Base-by-base conservation (phyloP, 768 basidiomycete species). In the Termitomyces sp. region DNA sequence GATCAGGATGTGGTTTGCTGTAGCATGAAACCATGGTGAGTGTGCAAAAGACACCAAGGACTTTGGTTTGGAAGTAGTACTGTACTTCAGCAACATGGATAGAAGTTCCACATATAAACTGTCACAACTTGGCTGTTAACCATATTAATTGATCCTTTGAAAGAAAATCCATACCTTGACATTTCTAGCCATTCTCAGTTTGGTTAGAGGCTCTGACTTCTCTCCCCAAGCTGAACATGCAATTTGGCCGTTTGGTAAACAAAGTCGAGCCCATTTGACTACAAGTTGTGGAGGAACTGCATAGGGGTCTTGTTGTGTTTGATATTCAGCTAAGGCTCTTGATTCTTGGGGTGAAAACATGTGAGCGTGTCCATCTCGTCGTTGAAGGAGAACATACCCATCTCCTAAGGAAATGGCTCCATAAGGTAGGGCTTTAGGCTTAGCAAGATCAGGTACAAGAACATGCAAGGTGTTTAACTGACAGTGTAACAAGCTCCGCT, bases 331-430 rank as follows among this genome's bases (percentile, higher is more conserved):
- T 13, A 48, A 33, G 30, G 46, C 46, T 12, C 7, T 26, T 30
- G 46, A 27, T 33, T 48, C 6, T 5, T 14, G 7, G 12, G 27
- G 46, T 16, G 27, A 12, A 48, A 5, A n/a, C n/a, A 48, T 3
- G 46, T 24, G 3, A 5, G 46, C 16, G 20, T n/a, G 7, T 12
- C 20, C 49, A 22, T 59, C 36, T 8, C 27, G 33, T 16, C 9
- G 14, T 24, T 43, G 5, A 12, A 60, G 50, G 1, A 60, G 33
- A n/a, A 55, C 33, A 44, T 60, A 60, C 14, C 47, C 58, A 30
- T 24, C 30, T 2, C 54, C 54, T 18, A 60, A 33, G 39, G 44
- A 53, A 48, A 55, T 42, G 14, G 58, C 24, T 20, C 53, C 53
- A 4, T 18, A 40, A 27, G 58, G 58, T 12, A 56, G 43, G 22